Conservation (phyloP, 352 stramenopile species). For the Phytophthora constricta region DNA sequence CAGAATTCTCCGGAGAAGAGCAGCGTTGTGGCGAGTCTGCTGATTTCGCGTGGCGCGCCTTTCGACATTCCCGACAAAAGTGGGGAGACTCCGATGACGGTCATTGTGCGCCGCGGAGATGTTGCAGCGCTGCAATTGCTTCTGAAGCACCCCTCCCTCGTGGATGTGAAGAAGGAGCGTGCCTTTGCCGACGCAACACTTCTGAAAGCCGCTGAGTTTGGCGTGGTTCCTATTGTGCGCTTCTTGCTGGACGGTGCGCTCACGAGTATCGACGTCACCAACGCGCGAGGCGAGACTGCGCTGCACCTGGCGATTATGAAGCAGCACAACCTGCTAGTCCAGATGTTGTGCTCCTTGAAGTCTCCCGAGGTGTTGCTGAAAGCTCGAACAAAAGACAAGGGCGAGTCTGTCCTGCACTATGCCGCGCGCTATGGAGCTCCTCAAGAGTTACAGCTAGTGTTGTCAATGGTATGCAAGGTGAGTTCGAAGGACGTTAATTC, state of each 20-base stretch:
- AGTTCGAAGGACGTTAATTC: constrained; percentile 22
- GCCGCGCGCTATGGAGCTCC: constrained; percentile 34
- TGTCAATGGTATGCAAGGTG: constrained; percentile 20
- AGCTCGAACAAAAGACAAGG: constrained; percentile 27
- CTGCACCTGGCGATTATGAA: constrained; percentile 45
- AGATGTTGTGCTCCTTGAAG: constrained; percentile 28
- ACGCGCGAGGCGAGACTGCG: constrained; percentile 39
- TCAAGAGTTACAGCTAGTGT: constrained; percentile 23
- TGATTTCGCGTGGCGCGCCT: constrained; percentile 30
- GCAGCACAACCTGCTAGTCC: constrained; percentile 24
- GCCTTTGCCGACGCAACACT: constrained; percentile 35
- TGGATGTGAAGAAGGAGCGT: constrained; percentile 21
- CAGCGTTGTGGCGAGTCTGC: constrained; percentile 36
- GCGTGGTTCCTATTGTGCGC: constrained; percentile 29
- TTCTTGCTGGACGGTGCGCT: constrained; percentile 36
- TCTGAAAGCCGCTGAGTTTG: constrained; percentile 36
- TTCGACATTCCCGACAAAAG: constrained; percentile 34
- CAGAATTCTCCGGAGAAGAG: constrained; percentile 28
- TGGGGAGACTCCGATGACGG: constrained; percentile 32
- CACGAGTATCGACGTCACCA: constrained; percentile 34
- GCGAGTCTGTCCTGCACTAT: constrained; percentile 42
- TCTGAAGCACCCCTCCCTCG: constrained; percentile 39
- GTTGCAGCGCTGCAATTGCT: constrained; percentile 35
- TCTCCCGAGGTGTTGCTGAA: constrained; percentile 21
- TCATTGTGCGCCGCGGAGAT: constrained; percentile 31